Evolutionary conservation across 306 rosid species (phyloP).

Genomic region (Pyrus pyrifolia): DNA sequence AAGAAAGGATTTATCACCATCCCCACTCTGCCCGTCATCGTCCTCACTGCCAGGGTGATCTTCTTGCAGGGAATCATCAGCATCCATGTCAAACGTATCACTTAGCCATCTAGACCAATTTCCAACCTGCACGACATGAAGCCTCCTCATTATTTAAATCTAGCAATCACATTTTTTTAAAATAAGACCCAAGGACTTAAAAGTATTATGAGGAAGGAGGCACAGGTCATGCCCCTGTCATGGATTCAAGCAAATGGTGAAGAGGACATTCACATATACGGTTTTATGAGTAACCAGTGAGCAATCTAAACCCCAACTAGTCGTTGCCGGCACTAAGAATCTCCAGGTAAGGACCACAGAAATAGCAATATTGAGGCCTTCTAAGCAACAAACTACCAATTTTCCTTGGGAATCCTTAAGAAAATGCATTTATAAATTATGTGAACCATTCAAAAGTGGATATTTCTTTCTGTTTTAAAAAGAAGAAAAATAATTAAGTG

Average conservation of each 20-base stretch:
- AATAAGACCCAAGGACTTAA: not conserved
- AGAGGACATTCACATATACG: too few species aligned
- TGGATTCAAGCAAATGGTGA: not conserved
- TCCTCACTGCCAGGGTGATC: conserved; percentile 33
- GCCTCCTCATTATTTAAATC: conserved; percentile 6
- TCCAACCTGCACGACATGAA: conserved; percentile 65
- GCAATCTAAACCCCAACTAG: not conserved
- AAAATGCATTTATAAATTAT: not conserved
- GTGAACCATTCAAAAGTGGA: not conserved
- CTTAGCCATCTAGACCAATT: conserved; percentile 92
- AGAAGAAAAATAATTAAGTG: not conserved
- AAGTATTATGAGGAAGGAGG: too few species aligned
- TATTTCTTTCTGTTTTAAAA: not conserved
- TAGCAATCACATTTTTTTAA: not conserved
- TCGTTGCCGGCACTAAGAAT: not conserved
- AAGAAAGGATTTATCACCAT: conserved; percentile 48
- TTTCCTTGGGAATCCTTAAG: not conserved
- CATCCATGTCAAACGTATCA: conserved; percentile 71
- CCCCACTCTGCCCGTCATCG: conserved; percentile 20
- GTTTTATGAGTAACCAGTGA: not conserved
- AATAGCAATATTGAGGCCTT: not conserved
- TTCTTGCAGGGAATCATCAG: conserved; percentile 44
- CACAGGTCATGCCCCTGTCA: too few species aligned
- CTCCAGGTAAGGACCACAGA: not conserved
- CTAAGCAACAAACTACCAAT: conserved; percentile 1